phyloP scores from a whole-genome alignment of 139 green algal species.

The Micractinium sp. region DNA sequence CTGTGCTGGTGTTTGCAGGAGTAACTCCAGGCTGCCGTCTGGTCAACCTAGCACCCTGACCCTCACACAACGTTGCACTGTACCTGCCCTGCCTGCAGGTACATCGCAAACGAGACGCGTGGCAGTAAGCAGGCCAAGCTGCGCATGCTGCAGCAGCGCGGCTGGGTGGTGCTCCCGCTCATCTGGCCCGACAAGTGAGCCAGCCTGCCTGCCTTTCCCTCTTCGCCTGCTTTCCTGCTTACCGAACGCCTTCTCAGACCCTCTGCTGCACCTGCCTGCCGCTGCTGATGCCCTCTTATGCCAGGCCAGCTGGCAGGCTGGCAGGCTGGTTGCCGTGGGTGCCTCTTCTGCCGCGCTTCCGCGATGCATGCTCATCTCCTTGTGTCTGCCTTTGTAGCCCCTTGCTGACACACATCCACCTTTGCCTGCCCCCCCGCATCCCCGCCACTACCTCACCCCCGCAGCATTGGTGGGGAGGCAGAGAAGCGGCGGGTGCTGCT shows the following conservation, averaged over 20 bases:
- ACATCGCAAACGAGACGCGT: constrained; percentile 44
- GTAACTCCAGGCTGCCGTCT: background rate
- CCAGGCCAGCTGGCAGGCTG: background rate
- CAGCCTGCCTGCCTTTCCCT: background rate
- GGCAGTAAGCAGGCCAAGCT: constrained; percentile 44
- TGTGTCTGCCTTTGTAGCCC: too few species aligned
- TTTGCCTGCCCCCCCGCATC: background rate
- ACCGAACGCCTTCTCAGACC: too few species aligned
- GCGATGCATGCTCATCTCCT: too few species aligned
- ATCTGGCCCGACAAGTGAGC: constrained; percentile 35
- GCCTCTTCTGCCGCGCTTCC: background rate
- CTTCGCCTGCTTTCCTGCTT: background rate
- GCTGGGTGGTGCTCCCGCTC: constrained; percentile 40
- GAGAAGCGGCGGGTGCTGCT: constrained; percentile 38
- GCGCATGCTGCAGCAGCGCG: constrained; percentile 42
- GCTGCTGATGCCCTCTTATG: too few species aligned
- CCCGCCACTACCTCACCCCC: background rate
- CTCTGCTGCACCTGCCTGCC: too few species aligned
- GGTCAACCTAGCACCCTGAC: background rate
- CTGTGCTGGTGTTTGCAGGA: background rate
- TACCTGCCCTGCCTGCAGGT: constrained; percentile 20
- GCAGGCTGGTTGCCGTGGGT: too few species aligned
- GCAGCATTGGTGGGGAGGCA: constrained; percentile 28
- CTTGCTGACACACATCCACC: background rate
- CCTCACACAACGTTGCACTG: background rate